Percentiles rank a stretch among this genome's conserved stretches.
These are phyloP conservation scores for Verticillium zaregamsianum DNA, from an alignment of 2,329 filamentous ascomycete genomes.

Conservation along the genomic window DNA sequence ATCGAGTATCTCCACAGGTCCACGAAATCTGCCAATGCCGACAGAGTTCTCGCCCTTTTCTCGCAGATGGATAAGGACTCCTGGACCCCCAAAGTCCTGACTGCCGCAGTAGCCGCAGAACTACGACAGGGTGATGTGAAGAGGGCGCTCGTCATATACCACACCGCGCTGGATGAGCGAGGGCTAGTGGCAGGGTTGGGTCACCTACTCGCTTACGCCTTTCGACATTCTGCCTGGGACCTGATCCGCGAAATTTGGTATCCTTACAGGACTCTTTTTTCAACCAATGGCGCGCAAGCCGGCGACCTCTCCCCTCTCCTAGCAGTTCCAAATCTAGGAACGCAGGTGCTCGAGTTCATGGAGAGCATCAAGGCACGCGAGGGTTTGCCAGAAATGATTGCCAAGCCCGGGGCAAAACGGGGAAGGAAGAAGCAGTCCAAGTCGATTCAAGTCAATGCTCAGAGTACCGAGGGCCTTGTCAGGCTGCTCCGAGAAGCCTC, in stretches of 20 bases:
- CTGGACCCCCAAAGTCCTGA: slow-evolving; percentile 37
- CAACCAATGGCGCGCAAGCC: neutral
- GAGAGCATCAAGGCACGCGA: neutral
- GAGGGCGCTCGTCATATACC: slow-evolving; percentile 36
- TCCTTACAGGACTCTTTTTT: neutral
- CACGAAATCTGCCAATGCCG: slow-evolving; percentile 35
- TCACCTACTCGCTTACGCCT: slow-evolving; percentile 34
- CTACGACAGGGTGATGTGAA: slow-evolving; percentile 32
- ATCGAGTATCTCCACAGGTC: slow-evolving; percentile 40
- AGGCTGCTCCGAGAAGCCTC: slow-evolving; percentile 26
- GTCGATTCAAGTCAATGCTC: slow-evolving; percentile 9
- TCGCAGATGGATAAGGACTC: slow-evolving; percentile 25
- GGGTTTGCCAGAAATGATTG: neutral
- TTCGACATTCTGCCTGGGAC: slow-evolving; percentile 32
- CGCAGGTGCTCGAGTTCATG: neutral
- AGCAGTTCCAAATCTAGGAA: neutral
- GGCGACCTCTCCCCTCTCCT: neutral
- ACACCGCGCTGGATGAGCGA: slow-evolving; percentile 26
- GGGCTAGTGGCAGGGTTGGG: slow-evolving; percentile 37
- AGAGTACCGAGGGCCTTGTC: neutral
- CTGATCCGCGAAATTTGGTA: slow-evolving; percentile 11
- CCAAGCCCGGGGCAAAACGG: neutral
- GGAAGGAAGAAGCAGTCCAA: neutral
- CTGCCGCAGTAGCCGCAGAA: slow-evolving; percentile 35
- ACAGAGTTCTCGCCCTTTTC: slow-evolving; percentile 42